phyloP scores from a whole-genome alignment of 768 basidiomycete genomes.

The Lentinula guzmanii region DNA sequence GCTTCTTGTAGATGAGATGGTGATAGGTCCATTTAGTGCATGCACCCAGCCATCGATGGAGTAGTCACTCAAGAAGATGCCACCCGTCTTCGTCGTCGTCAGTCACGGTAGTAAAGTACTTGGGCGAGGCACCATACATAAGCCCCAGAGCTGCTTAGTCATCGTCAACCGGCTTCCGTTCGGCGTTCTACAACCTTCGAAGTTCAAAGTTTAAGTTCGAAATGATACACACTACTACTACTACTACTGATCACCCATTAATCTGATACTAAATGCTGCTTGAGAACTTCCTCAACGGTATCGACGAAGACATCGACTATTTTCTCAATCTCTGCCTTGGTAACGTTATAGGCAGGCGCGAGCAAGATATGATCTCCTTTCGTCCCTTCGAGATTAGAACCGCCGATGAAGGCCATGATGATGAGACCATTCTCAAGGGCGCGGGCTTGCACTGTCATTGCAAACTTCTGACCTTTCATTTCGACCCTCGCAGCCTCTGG shows the following conservation, averaged over 20 bases:
- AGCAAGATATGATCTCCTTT: slow-evolving; percentile 69
- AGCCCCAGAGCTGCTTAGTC: neutral
- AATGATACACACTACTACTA: neutral
- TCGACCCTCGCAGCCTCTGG: slow-evolving; percentile 35
- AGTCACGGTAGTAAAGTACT: slow-evolving; percentile 4
- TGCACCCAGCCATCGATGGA: slow-evolving; percentile 81
- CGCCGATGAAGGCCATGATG: slow-evolving; percentile 70
- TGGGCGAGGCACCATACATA: neutral
- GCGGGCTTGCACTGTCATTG: slow-evolving; percentile 63
- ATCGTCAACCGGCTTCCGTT: neutral
- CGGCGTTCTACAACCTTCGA: neutral
- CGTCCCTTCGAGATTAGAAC: slow-evolving; percentile 61
- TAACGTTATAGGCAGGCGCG: slow-evolving; percentile 78
- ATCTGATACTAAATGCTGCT: slow-evolving; percentile 23
- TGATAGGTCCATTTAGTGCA: slow-evolving; percentile 91
- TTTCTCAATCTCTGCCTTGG: slow-evolving; percentile 57
- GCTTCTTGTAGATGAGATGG: slow-evolving; percentile 65
- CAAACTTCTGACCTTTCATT: slow-evolving; percentile 52
- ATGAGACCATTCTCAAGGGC: slow-evolving; percentile 63
- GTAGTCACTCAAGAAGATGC: slow-evolving; percentile 9
- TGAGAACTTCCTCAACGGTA: slow-evolving; percentile 61
- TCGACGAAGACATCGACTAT: slow-evolving; percentile 63
- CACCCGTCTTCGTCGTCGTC: slow-evolving; percentile 4
- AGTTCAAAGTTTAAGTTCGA: neutral
- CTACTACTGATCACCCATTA: neutral